phyloP scores from a whole-genome alignment of 441 rosid genomes.

The Populus hybrid region DNA sequence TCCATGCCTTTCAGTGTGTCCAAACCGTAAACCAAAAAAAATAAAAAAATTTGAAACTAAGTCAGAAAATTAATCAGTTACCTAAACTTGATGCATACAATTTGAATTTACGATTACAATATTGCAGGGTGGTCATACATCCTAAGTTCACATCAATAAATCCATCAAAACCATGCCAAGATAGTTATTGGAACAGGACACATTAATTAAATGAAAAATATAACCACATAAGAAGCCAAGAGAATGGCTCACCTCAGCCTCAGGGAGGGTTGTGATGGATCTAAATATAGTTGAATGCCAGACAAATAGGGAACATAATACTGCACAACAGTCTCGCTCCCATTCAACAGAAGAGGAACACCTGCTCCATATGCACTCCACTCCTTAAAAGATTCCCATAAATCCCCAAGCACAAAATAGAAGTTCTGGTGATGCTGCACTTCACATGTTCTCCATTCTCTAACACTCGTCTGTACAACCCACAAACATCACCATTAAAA shows the following conservation, averaged over 20 bases:
- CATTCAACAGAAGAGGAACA: conserved; percentile 80
- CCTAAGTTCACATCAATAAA: background rate
- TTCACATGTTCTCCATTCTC: conserved; percentile 47
- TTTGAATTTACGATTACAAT: background rate
- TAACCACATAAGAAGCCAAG: conserved; percentile 3
- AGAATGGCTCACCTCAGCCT: conserved; percentile 49
- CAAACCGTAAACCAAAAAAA: background rate
- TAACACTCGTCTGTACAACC: conserved; percentile 43
- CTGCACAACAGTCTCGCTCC: conserved; percentile 73
- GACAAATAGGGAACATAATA: conserved; percentile 92
- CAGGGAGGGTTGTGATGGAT: conserved; percentile 49
- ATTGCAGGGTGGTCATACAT: background rate
- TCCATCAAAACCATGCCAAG: background rate
- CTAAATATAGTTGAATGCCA: conserved; percentile 78
- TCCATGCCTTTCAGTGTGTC: background rate
- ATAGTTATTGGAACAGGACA: background rate
- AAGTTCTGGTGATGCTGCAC: conserved; percentile 33
- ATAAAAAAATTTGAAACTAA: background rate
- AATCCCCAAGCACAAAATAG: conserved; percentile 62
- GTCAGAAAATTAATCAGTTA: background rate
- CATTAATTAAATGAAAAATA: background rate
- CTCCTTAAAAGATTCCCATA: conserved; percentile 84
- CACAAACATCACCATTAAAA: conserved; percentile 11
- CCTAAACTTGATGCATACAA: background rate
- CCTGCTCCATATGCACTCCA: conserved; percentile 97